A percentile compares a stretch with the other conserved stretches of the same genome.
These are phyloP conservation scores for Porodaedalea pini DNA, from an alignment of 1,284 basidiomycete genomes.

Conservation along the genomic window DNA sequence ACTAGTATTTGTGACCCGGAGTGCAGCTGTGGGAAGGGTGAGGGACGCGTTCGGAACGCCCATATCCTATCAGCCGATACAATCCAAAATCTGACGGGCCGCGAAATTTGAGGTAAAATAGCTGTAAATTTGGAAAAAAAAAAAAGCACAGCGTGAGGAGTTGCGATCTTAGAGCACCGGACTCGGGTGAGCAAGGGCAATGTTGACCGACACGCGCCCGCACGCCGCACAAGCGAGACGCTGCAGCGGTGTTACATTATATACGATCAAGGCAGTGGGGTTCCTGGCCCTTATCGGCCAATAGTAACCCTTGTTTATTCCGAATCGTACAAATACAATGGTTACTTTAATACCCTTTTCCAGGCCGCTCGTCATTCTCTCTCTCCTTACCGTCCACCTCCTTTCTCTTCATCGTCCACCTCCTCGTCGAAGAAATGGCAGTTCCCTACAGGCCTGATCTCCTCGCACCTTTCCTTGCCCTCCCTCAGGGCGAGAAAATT, in stretches of 20 bases:
- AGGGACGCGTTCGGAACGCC: too few relatives aligned
- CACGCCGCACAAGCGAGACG: neutral
- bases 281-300: slow-evolving; percentile 18
- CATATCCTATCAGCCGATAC: too few relatives aligned
- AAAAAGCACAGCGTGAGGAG: neutral
- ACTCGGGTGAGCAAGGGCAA: neutral
- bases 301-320: slow-evolving; percentile 4
- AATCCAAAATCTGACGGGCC: neutral
- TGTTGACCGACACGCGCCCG: neutral
- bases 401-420: slow-evolving; percentile 12
- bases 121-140: neutral
- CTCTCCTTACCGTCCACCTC: slow-evolving; percentile 23
- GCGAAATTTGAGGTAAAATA: neutral
- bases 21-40: too few relatives aligned
- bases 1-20: too few relatives aligned
- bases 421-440: slow-evolving; percentile 23
- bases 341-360: slow-evolving; percentile 6
- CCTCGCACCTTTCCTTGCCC: slow-evolving; percentile 81
- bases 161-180: too few relatives aligned
- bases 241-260: neutral
- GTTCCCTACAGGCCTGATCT: slow-evolving; percentile 74
- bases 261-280: neutral
- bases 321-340: neutral
- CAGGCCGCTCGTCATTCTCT: slow-evolving; percentile 20
- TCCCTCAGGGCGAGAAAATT: slow-evolving; percentile 82